These are phyloP conservation scores for Eimeria necatrix DNA, from an alignment of 169 alveolate species.

Conservation along the genomic window DNA sequence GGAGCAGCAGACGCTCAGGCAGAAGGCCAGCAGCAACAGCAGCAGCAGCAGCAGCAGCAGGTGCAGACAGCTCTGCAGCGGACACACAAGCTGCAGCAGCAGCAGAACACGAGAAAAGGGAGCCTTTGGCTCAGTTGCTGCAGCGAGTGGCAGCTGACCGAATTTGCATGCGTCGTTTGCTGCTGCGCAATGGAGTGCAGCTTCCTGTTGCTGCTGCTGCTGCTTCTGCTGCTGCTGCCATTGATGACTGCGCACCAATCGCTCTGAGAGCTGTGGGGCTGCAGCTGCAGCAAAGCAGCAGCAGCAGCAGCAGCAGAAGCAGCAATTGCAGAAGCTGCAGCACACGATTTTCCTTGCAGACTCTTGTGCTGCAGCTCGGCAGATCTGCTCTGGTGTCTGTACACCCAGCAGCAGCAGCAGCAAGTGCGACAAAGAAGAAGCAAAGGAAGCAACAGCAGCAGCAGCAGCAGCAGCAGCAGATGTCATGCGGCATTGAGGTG, in stretches of 20 bases:
- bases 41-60: slow-evolving; percentile 26
- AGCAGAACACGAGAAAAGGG: slow-evolving; percentile 9
- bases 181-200: slow-evolving; percentile 56
- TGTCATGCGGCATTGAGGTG: slow-evolving; percentile 18
- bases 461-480: slow-evolving; percentile 58
- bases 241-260: neutral
- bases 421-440: neutral
- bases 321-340: slow-evolving; percentile 70
- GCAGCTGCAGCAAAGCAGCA: slow-evolving; percentile 53
- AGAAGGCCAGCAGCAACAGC: neutral
- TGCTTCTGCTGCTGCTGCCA: slow-evolving; percentile 41
- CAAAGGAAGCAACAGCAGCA: slow-evolving; percentile 35
- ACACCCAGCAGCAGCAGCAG: slow-evolving; percentile 60
- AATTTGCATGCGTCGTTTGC: slow-evolving; percentile 38
- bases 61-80: too few relatives aligned
- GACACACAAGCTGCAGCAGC: slow-evolving; percentile 46
- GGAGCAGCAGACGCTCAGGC: slow-evolving; percentile 32
- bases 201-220: slow-evolving; percentile 56
- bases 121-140: slow-evolving; percentile 26
- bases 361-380: slow-evolving; percentile 28
- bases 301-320: slow-evolving; percentile 40
- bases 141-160: slow-evolving; percentile 36
- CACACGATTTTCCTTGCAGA: neutral
- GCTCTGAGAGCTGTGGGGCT: slow-evolving; percentile 52
- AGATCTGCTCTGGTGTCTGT: slow-evolving; percentile 19